Base-by-base conservation (phyloP, 441 rosid genomes). In the Adansonia grandidieri region DNA sequence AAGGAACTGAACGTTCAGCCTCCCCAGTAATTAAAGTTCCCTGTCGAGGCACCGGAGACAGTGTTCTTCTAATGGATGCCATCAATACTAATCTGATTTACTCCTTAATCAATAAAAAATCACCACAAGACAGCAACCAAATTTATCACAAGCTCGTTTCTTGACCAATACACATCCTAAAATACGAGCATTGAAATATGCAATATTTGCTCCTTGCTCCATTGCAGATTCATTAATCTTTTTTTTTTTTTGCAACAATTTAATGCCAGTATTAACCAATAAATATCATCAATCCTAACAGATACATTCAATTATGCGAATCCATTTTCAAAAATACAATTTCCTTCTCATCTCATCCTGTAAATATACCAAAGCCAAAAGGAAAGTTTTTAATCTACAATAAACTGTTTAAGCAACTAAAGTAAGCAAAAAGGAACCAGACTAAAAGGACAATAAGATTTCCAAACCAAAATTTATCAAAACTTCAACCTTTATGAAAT, bases 11-110 rank as follows among this genome's bases (percentile, higher is more conserved):
- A 77, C 83, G 81, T 54, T 71, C 75, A 70, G 86, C 90, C 78
- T 89, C 95, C 14, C 89, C 90, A 74, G 77, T 87, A 68, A 76
- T 47, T 22, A 77, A 76, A 62, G 81, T 70, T 65, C 91, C 92
- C 4, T 85, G 84, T 72, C 88, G 79, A 68, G 92, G 88, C 50
- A 91, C 84, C 0, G 95, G 92, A 67, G 92, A 87, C 80, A 84
- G 67, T 45, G 91, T 77, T 82, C 93, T 86, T 82, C 92, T 86
- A 72, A 91, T 84, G 65, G 93, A 89, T 68, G 93, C 89, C 95
- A 89, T 89, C 17, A 60, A 58, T 37, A 78, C 54, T 37, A 81
- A 68, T 71, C 64, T 48, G 73, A 57, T 53, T 7, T 37, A 19
- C 63, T 9, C 45, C 60, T n/a, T 9, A 22, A 64, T 71, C 54